Base-by-base conservation (phyloP, 495 filamentous ascomycete species). In the Chlorociboria aeruginascens region DNA sequence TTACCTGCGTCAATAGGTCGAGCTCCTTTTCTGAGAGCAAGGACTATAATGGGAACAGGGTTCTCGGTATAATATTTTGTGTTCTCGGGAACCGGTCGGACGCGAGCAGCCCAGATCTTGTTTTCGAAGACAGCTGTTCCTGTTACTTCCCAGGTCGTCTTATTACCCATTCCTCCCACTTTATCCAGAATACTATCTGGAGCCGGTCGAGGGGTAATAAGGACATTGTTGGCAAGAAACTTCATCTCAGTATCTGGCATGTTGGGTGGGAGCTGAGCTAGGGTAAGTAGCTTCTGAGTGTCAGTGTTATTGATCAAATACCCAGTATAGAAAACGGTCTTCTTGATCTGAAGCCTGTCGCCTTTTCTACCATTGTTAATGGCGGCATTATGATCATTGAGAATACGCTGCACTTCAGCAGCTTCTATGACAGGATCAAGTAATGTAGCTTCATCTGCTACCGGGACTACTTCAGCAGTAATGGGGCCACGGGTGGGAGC, bases 271-370 rank as follows among this genome's bases (percentile, higher is more conserved):
- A 77, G 66, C 38, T 84, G 69, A 35, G 83, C 66, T 42, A 89
- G 74, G 2, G 71, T 69, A 40, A 86, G 74, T 14, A 98, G 67
- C 39, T 73, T 74, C 49, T 81, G 73, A 4, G 83, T 82, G 56
- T 86, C 83, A 29, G 73, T 59, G 38, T 75, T 68, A 20, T 75
- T 71, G 59, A 98, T 79, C 53, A 95, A 71, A 65, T 97, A 97
- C 34, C 86, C 89, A n/a, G 90, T 95, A 69, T 86, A 97, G 68
- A 90, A 86, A 41, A 95, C 80, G 10, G 79, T 84, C 51, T 86
- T 86, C 62, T 82, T 89, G 61, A 98, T 88, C 43, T 76, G 66
- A 38, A 89, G 59, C 55, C 70, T 72, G 17, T 41, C 30, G 50
- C 53, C 50, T 32, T 52, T 37, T 36, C 31, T 20, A 11, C 49